These are phyloP conservation scores for Alternaria ventricosa DNA, from an alignment of 2,329 filamentous ascomycete genomes.

Conservation along the genomic window DNA sequence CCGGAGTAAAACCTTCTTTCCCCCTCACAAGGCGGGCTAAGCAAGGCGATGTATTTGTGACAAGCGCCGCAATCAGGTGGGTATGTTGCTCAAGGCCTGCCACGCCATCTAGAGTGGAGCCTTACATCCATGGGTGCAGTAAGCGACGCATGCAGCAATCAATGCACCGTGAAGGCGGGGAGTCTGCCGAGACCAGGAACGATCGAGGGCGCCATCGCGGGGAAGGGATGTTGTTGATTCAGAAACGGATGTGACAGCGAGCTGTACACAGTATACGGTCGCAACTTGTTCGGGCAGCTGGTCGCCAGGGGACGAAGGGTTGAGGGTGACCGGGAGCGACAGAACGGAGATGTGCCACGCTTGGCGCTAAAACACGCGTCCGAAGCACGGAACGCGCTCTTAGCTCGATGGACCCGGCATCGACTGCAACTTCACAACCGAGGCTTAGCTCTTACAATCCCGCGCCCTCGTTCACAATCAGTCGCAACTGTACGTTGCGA, in stretches of 20 bases:
- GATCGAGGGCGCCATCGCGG: background rate
- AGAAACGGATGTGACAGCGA: background rate
- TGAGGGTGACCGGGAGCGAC: background rate
- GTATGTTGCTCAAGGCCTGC: background rate
- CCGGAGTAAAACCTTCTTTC: background rate
- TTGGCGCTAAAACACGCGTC: background rate
- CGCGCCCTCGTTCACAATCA: background rate
- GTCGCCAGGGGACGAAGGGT: background rate
- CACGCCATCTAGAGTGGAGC: background rate
- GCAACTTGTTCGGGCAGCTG: background rate
- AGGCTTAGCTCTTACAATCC: background rate
- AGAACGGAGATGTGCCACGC: background rate
- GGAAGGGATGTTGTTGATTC: background rate
- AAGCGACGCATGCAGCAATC: background rate
- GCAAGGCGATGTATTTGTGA: background rate
- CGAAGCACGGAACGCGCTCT: background rate
- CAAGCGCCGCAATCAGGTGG: background rate
- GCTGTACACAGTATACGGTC: background rate
- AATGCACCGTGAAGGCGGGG: background rate
- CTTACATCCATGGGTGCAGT: background rate
- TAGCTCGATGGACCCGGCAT: background rate
- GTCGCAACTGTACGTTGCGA: background rate
- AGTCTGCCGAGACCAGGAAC: background rate
- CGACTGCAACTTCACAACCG: background rate
- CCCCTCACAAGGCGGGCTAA: background rate